Percentiles rank a stretch among this genome's conserved stretches.
phyloP scores from a whole-genome alignment of 1,284 basidiomycete species.

The Sporisorium exsertum region DNA sequence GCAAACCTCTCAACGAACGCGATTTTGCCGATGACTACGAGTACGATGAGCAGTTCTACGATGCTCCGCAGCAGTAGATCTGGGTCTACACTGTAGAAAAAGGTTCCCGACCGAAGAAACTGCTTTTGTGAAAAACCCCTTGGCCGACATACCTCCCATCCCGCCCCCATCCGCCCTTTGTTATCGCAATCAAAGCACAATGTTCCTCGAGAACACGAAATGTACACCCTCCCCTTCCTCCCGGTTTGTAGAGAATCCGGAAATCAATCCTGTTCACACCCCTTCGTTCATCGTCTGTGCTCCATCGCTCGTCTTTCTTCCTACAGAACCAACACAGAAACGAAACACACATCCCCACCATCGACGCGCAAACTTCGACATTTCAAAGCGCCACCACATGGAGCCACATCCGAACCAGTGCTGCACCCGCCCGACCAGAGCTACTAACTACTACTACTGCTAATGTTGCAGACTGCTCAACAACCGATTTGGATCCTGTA shows the following conservation, averaged over 20 bases:
- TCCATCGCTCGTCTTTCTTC: not conserved
- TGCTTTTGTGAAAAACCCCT: not conserved
- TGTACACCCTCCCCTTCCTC: not conserved
- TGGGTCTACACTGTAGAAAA: too few relatives aligned
- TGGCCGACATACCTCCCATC: not conserved
- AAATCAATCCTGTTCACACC: not conserved
- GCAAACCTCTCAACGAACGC: slow-evolving; percentile 19
- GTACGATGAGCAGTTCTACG: slow-evolving; percentile 20
- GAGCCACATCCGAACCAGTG: not conserved
- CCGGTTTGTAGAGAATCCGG: not conserved
- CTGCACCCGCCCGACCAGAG: too few relatives aligned
- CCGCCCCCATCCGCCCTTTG: not conserved
- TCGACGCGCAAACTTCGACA: not conserved
- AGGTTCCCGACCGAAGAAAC: not conserved
- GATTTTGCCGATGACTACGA: slow-evolving; percentile 23
- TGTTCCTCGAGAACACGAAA: not conserved
- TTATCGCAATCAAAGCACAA: not conserved
- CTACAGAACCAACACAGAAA: not conserved
- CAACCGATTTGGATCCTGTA: slow-evolving; percentile 46
- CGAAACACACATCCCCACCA: not conserved
- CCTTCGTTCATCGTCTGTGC: not conserved
- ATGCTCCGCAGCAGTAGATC: slow-evolving; percentile 12
- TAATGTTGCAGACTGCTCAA: slow-evolving; percentile 17
- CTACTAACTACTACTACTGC: slow-evolving; percentile 7
- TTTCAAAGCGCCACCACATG: not conserved